These are phyloP conservation scores for Podospora anserina DNA, from an alignment of 495 filamentous ascomycete species.

Conservation along the genomic window DNA sequence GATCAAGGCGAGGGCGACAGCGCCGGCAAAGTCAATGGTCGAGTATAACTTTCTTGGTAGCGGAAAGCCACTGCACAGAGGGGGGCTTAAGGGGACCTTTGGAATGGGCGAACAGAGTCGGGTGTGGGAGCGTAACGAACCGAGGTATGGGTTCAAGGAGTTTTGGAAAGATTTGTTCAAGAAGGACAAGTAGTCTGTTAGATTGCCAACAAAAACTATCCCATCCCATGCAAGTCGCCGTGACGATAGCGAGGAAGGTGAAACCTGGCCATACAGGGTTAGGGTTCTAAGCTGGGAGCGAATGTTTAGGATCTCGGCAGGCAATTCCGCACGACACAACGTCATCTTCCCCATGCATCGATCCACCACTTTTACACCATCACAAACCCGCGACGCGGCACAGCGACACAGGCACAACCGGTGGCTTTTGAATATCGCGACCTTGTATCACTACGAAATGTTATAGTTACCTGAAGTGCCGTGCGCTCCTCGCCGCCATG, in stretches of 20 bases:
- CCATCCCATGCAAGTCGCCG: neutral
- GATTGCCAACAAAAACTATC: too few species aligned
- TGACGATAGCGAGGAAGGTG: too few species aligned
- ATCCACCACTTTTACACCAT: neutral
- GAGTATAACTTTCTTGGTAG: conserved; percentile 34
- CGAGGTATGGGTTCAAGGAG: conserved; percentile 80
- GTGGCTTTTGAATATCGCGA: neutral
- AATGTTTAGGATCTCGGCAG: neutral
- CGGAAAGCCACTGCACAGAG: conserved; percentile 59
- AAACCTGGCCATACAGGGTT: neutral
- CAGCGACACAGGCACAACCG: neutral
- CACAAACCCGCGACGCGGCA: neutral
- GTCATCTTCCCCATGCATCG: neutral
- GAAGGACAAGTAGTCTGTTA: neutral
- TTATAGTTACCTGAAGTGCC: neutral
- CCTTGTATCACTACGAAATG: neutral
- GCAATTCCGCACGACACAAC: neutral
- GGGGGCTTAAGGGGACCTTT: conserved; percentile 44
- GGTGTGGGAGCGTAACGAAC: conserved; percentile 68
- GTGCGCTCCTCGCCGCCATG: conserved; percentile 10
- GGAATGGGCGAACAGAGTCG: conserved; percentile 44
- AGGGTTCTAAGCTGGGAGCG: neutral
- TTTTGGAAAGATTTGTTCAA: conserved; percentile 78
- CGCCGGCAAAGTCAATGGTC: conserved; percentile 43
- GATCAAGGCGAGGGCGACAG: conserved; percentile 65